phyloP scores from a whole-genome alignment of 2,329 filamentous ascomycete genomes.

The Leptographium wingfieldii region DNA sequence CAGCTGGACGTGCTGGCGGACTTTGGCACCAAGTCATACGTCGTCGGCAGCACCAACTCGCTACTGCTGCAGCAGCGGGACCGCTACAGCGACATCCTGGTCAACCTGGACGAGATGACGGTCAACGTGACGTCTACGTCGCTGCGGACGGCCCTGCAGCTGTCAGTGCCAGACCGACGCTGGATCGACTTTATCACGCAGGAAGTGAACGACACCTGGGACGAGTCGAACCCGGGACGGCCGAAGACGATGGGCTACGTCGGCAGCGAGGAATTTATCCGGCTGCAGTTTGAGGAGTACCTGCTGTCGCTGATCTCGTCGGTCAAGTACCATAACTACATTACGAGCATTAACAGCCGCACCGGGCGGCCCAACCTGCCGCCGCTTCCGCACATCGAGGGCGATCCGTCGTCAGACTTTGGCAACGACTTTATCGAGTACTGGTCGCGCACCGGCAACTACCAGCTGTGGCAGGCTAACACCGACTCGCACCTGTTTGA shows the following conservation, averaged over 20 bases:
- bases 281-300: constrained; percentile 95
- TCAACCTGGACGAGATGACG: constrained; percentile 84
- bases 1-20: constrained; percentile 86
- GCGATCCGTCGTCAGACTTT: constrained; percentile 77
- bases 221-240: constrained; percentile 73
- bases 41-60: constrained; percentile 94
- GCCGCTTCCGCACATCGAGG: constrained; percentile 55
- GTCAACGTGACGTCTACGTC: constrained; percentile 75
- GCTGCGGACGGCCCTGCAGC: constrained; percentile 58
- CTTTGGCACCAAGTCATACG: constrained; percentile 89
- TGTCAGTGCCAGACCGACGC: constrained; percentile 77
- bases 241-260: constrained; percentile 94
- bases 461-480: constrained; percentile 69
- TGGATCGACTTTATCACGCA: constrained; percentile 97
- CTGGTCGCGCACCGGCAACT: constrained; percentile 84
- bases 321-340: constrained; percentile 75
- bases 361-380: constrained; percentile 19
- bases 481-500: constrained; percentile 86
- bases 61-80: constrained; percentile 88
- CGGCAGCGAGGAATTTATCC: constrained; percentile 93
- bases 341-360: constrained; percentile 45
- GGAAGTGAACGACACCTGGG: constrained; percentile 92
- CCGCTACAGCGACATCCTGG: constrained; percentile 87
- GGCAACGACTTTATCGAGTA: constrained; percentile 72
- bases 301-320: constrained; percentile 77